Percentiles rank a stretch among this genome's conserved stretches.
phyloP scores from a whole-genome alignment of 2,329 filamentous ascomycete species.

The Daldinia sp. region DNA sequence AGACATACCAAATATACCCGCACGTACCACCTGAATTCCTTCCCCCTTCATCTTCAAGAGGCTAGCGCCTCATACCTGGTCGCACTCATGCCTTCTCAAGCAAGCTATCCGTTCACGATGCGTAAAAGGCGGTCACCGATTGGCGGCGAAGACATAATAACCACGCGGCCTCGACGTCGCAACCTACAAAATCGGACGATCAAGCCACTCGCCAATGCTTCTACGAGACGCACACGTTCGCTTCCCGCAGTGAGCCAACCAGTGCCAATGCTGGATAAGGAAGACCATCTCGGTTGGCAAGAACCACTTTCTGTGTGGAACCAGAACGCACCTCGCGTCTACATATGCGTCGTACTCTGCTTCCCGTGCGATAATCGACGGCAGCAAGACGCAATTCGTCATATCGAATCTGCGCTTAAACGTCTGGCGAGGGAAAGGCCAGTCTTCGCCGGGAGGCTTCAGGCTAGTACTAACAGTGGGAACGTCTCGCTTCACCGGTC shows the following conservation, averaged over 20 bases:
- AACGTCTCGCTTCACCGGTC: constrained; percentile 46
- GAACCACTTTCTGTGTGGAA: constrained; percentile 53
- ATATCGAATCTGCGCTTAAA: constrained; percentile 47
- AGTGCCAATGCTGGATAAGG: constrained; percentile 44
- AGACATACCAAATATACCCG: constrained; percentile 21
- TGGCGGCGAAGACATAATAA: constrained; percentile 41
- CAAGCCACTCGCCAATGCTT: constrained; percentile 38
- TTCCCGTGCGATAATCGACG: constrained; percentile 49
- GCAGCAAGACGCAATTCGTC: constrained; percentile 41
- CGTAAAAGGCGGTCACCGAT: constrained; percentile 45
- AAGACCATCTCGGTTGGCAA: constrained; percentile 41
- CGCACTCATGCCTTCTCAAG: constrained; percentile 26
- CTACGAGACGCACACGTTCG: constrained; percentile 37
- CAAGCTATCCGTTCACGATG: constrained; percentile 33
- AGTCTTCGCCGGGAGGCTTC: constrained; percentile 50
- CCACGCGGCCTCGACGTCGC: constrained; percentile 44
- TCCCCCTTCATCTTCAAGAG: constrained; percentile 34
- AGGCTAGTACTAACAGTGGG: constrained; percentile 43
- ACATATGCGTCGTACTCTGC: constrained; percentile 52
- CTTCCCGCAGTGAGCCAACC: constrained; percentile 36
- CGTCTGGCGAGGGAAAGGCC: constrained; percentile 49
- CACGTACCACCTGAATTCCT: constrained; percentile 36
- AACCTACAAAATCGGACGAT: constrained; percentile 36
- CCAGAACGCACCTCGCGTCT: constrained; percentile 51
- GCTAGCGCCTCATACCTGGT: constrained; percentile 37